Percentiles rank a stretch among this genome's conserved stretches.
phyloP scores from a whole-genome alignment of 352 stramenopile genomes.

The Phytopythium oedochilum region DNA sequence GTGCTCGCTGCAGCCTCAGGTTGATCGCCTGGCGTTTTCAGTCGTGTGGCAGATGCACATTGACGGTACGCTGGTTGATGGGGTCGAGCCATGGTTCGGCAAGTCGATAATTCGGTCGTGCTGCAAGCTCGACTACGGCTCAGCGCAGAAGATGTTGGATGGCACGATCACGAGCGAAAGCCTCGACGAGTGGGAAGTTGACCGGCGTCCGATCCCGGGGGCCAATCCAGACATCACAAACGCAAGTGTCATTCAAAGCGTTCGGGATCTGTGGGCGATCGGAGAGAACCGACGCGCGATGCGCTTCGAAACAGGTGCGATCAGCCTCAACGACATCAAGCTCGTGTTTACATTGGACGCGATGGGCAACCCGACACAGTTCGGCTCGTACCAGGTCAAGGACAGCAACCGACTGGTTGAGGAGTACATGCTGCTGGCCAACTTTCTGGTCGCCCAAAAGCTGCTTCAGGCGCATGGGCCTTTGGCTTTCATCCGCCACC shows the following conservation, averaged over 20 bases:
- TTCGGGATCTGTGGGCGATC: slow-evolving; percentile 64
- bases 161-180: slow-evolving; percentile 66
- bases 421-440: slow-evolving; percentile 99
- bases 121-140: slow-evolving; percentile 95
- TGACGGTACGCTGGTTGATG: slow-evolving; percentile 90
- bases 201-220: slow-evolving; percentile 33
- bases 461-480: slow-evolving; percentile 86
- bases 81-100: slow-evolving; percentile 93
- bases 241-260: slow-evolving; percentile 51
- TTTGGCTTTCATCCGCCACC: slow-evolving; percentile 89
- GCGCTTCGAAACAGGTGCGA: slow-evolving; percentile 90
- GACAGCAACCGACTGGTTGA: slow-evolving; percentile 95
- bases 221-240: slow-evolving; percentile 48
- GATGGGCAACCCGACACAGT: slow-evolving; percentile 87
- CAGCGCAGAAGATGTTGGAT: slow-evolving; percentile 96
- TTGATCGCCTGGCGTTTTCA: slow-evolving; percentile 94
- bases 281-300: slow-evolving; percentile 65
- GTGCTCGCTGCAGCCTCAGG: slow-evolving; percentile 96
- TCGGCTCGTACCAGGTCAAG: slow-evolving; percentile 89
- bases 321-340: slow-evolving; percentile 93
- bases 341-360: slow-evolving; percentile 92
- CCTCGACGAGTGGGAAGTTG: slow-evolving; percentile 66
- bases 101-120: slow-evolving; percentile 98
- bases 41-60: slow-evolving; percentile 96
- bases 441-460: slow-evolving; percentile 96